phyloP scores from a whole-genome alignment of 2,329 filamentous ascomycete genomes.

The Trichoderma harzianum region DNA sequence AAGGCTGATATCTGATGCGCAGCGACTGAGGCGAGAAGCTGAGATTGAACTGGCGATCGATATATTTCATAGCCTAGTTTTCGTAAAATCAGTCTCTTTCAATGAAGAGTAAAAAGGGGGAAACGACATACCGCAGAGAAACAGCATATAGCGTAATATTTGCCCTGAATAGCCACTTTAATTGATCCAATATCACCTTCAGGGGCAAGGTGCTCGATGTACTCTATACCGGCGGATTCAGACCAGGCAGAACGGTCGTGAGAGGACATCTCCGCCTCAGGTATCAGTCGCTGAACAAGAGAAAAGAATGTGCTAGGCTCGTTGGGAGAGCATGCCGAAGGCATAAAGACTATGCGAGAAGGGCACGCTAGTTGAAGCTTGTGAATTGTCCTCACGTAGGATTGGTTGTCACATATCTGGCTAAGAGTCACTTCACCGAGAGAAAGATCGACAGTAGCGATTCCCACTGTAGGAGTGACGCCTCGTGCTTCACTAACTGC shows the following conservation, averaged over 20 bases:
- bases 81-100: neutral
- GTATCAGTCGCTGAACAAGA: slow-evolving; percentile 62
- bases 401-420: slow-evolving; percentile 90
- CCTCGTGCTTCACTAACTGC: slow-evolving; percentile 86
- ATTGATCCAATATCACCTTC: slow-evolving; percentile 75
- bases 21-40: slow-evolving; percentile 76
- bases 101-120: neutral
- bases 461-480: slow-evolving; percentile 75
- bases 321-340: slow-evolving; percentile 62
- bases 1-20: slow-evolving; percentile 80
- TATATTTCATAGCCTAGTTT: slow-evolving; percentile 70
- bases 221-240: slow-evolving; percentile 71
- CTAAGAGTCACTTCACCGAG: slow-evolving; percentile 82
- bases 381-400: slow-evolving; percentile 82
- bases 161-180: slow-evolving; percentile 74
- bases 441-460: slow-evolving; percentile 83
- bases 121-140: slow-evolving; percentile 69
- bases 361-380: slow-evolving; percentile 81
- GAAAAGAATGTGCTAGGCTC: slow-evolving; percentile 69
- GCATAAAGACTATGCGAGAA: slow-evolving; percentile 73
- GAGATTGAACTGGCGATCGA: slow-evolving; percentile 66
- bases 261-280: slow-evolving; percentile 36
- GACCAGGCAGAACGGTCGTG: slow-evolving; percentile 82
- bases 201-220: slow-evolving; percentile 76
- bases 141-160: slow-evolving; percentile 80